Evolutionary conservation across 2,329 filamentous ascomycete genomes (phyloP), one percentile per base, ranked within the genome.

Genomic region (Fusarium avenaceum): DNA sequence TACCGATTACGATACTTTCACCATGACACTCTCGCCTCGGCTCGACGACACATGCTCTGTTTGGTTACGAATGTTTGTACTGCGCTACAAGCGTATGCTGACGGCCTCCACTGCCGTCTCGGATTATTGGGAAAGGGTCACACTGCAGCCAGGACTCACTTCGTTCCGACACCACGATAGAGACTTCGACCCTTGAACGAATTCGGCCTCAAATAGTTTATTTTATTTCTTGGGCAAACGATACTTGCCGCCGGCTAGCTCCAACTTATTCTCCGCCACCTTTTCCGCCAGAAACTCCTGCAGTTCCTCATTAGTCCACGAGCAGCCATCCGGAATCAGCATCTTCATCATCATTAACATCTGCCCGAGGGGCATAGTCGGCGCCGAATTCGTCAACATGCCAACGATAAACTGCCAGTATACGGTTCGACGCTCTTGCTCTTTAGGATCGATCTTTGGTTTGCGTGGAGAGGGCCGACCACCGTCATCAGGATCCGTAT

Each of bases 291-390:
- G 80, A 76, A 97, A 92, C 77, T 91, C 92, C 73, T 89, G 88
- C 65, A 98, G 80, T 80, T 98, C 94, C 76, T 97, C 94, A 74
- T 92, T 92, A 65, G 91, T 93, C 86, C 93, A 97, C 1, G 92
- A 88, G 76, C 97, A 97, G 3, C 94, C 94, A 14, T 93, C 93
- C 0, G 92, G 88, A 52, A 97, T 89, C 60, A 95, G 86, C 86
- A 98, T 95, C 80, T 93, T 93, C 85, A 99, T 86, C 93, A 98
- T 97, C 90, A 94, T 97, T 10, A 89, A 86, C 69, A 99, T 96
- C 76, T 94, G 88, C 56, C 85, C 85, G 61, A 94, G 82, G 50
- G 92, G 90, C 92, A 97, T 96, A 28, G 91, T 80, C 19, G 86
- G 88, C 19, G 91, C 91, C 72, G 93, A 91, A 78, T 97, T 97